These are phyloP conservation scores for Rhizopogon sp. DNA, from an alignment of 768 basidiomycete species.

Conservation along the genomic window DNA sequence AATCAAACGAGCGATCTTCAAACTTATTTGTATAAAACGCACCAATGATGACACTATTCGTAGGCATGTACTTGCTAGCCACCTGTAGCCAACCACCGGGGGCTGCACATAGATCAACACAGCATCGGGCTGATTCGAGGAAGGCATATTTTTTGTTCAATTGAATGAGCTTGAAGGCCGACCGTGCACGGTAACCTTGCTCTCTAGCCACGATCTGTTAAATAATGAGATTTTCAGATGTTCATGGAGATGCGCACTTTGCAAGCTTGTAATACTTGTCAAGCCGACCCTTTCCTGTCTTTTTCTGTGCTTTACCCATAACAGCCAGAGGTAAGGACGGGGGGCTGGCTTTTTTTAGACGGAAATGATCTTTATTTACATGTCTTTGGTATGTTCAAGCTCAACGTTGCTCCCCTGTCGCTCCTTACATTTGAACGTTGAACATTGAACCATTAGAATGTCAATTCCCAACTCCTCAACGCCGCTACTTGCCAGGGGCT, in stretches of 20 bases:
- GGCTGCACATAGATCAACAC: constrained; percentile 97
- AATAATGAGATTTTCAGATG: neutral
- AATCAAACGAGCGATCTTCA: neutral
- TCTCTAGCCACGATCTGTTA: constrained; percentile 52
- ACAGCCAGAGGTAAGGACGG: neutral
- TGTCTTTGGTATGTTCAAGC: no score
- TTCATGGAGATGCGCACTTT: constrained; percentile 44
- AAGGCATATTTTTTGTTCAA: constrained; percentile 97
- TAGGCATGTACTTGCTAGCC: constrained; percentile 95
- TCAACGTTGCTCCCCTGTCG: no score
- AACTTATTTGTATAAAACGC: constrained; percentile 20
- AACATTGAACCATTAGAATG: neutral
- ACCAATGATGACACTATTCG: constrained; percentile 90
- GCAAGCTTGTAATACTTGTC: constrained; percentile 98
- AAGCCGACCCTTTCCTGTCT: constrained; percentile 92
- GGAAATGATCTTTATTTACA: no score
- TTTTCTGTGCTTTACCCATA: constrained; percentile 86
- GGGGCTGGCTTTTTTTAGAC: neutral
- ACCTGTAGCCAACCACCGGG: constrained; percentile 99
- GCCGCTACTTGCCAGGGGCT: constrained; percentile 19
- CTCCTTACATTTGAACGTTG: no score
- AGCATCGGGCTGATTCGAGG: constrained; percentile 84
- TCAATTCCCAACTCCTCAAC: constrained; percentile 23
- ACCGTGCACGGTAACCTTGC: constrained; percentile 99
- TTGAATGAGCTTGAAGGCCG: constrained; percentile 98